Conservation (phyloP, 2,329 filamentous ascomycete species). For the Pleoardoris graminearum region DNA sequence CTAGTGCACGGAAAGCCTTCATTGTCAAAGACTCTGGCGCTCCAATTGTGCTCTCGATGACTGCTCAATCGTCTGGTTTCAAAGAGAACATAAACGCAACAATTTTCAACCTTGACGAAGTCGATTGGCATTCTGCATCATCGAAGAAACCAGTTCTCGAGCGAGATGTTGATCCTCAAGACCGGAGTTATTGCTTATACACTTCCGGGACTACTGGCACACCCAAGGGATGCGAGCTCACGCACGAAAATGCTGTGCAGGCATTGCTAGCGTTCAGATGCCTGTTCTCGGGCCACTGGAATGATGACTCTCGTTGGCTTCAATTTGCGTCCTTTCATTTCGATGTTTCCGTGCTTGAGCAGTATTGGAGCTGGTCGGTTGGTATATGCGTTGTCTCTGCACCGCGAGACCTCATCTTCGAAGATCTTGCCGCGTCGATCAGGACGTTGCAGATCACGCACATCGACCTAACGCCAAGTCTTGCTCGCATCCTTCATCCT, state of each 20-base stretch:
- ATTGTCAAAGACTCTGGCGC: conserved; percentile 75
- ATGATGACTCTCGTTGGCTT: conserved; percentile 74
- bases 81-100: conserved; percentile 36
- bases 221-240: conserved; percentile 86
- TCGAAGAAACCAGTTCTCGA: conserved; percentile 34
- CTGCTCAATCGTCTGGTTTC: conserved; percentile 48
- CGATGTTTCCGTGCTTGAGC: conserved; percentile 89
- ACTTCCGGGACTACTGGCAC: conserved; percentile 86
- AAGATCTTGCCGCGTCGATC: conserved; percentile 77
- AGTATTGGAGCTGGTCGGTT: conserved; percentile 94
- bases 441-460: conserved; percentile 76
- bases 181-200: conserved; percentile 81
- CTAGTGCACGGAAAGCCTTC: conserved; percentile 72
- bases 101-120: conserved; percentile 53
- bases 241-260: conserved; percentile 85
- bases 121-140: conserved; percentile 41
- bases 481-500: conserved; percentile 77
- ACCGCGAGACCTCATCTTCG: conserved; percentile 80
- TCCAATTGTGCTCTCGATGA: conserved; percentile 63
- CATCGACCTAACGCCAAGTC: conserved; percentile 86
- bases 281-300: conserved; percentile 77
- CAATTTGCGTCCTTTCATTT: conserved; percentile 96
- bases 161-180: conserved; percentile 48
- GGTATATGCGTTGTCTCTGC: conserved; percentile 83
- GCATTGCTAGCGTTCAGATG: conserved; percentile 84